Conservation (phyloP, 805 yeast genomes). For the Ogataea glucozyma region DNA sequence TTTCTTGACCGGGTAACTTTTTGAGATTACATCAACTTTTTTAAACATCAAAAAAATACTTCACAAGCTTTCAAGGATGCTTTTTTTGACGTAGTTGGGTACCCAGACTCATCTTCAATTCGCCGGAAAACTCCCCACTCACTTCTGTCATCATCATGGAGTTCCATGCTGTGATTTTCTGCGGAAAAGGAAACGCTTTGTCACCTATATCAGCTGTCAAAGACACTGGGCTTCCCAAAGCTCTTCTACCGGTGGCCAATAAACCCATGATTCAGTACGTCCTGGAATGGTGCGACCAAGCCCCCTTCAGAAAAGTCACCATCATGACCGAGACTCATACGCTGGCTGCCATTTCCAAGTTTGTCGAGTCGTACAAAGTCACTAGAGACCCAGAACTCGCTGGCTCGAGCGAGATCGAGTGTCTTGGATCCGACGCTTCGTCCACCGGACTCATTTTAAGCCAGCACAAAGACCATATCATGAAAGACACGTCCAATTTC, state of each 20-base stretch:
- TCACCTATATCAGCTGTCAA: constrained; percentile 68
- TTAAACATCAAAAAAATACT: not conserved
- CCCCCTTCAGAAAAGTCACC: constrained; percentile 70
- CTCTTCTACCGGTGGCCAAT: constrained; percentile 86
- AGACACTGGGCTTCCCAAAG: constrained; percentile 73
- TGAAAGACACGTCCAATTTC: constrained; percentile 46
- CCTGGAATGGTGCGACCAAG: constrained; percentile 89
- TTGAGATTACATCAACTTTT: not conserved
- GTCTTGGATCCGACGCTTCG: constrained; percentile 46
- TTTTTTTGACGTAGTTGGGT: not conserved
- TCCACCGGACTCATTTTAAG: constrained; percentile 65
- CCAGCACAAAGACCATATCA: constrained; percentile 44
- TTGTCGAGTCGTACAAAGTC: constrained; percentile 48
- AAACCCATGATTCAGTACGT: constrained; percentile 85
- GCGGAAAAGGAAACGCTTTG: constrained; percentile 79
- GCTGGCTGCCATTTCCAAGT: constrained; percentile 46
- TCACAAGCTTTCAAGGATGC: not conserved
- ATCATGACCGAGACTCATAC: constrained; percentile 55
- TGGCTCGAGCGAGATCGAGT: constrained; percentile 39
- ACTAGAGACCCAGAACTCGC: constrained; percentile 39
- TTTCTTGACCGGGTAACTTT: constrained; percentile 1
- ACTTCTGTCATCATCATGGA: constrained; percentile 55
- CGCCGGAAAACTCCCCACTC: not conserved
- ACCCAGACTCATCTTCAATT: not conserved
- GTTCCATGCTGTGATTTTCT: constrained; percentile 85